Percentiles rank a stretch among this genome's conserved stretches.
Evolutionary conservation across 1,139 yeast genomes (phyloP).

Genomic region (Geotrichum carabidarum): DNA sequence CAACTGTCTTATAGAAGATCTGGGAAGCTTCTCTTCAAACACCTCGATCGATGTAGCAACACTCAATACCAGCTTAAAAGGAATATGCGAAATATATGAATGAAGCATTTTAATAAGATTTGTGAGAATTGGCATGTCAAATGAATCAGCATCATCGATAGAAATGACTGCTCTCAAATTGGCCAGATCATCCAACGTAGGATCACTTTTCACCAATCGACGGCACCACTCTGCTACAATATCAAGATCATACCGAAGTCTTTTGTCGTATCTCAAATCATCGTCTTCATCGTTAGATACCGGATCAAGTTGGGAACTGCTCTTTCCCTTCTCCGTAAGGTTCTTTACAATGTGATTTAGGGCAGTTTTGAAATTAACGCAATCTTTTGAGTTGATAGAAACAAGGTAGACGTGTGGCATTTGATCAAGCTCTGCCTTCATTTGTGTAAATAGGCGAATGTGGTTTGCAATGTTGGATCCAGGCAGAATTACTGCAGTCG

Average conservation of each 20-base stretch:
- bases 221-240: conserved; percentile 47
- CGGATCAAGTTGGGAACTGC: conserved; percentile 17
- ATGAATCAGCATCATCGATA: conserved; percentile 62
- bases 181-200: conserved; percentile 20
- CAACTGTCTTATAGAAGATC: conserved; percentile 29
- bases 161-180: conserved; percentile 42
- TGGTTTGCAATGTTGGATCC: conserved; percentile 39
- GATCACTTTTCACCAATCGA: conserved; percentile 23
- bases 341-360: conserved; percentile 38
- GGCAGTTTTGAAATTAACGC: conserved; percentile 37
- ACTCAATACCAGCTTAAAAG: conserved; percentile 50
- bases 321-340: conserved; percentile 30
- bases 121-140: conserved; percentile 49
- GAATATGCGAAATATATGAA: conserved; percentile 36
- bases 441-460: conserved; percentile 31
- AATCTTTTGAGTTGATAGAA: conserved; percentile 35
- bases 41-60: conserved; percentile 48
- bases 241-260: conserved; percentile 50
- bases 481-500: conserved; percentile 33
- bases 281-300: conserved; percentile 19
- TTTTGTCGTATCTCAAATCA: conserved; percentile 26
- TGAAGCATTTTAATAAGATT: conserved; percentile 48
- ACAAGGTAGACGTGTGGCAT: conserved; percentile 26
- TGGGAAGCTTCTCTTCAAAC: conserved; percentile 43
- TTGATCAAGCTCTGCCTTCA: conserved; percentile 22